phyloP scores from a whole-genome alignment of 139 green algal species.

The Zygnema cylindricum region DNA sequence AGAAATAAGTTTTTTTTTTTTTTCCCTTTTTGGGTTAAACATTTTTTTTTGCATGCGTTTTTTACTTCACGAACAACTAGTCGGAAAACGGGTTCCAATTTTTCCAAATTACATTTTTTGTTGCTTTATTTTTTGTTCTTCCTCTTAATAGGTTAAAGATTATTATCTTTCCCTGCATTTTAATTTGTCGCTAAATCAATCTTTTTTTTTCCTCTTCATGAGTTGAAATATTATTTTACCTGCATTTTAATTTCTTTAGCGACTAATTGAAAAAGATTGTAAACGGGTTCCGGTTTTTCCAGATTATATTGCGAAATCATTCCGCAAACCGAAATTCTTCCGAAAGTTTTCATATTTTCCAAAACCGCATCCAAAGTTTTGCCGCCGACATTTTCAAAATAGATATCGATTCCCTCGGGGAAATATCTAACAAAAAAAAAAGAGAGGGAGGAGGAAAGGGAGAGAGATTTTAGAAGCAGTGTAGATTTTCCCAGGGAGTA shows the following conservation, averaged over 20 bases:
- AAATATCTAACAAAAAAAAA: slow-evolving; percentile 11
- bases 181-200: too few relatives aligned
- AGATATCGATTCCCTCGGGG: slow-evolving; percentile 66
- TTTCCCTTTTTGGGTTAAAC: too few relatives aligned
- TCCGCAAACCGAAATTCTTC: slow-evolving; percentile 61
- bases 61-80: too few relatives aligned
- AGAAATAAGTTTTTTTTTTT: too few relatives aligned
- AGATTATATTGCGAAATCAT: slow-evolving; percentile 67
- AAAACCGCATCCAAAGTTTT: slow-evolving; percentile 61
- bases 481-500: not conserved
- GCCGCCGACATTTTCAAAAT: slow-evolving; percentile 70
- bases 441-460: not conserved
- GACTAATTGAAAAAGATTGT: slow-evolving; percentile 33
- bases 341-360: slow-evolving; percentile 26
- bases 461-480: not conserved
- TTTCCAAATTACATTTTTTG: too few relatives aligned
- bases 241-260: slow-evolving; percentile 46
- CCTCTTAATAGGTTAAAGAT: too few relatives aligned
- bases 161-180: too few relatives aligned
- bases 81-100: too few relatives aligned
- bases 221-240: too few relatives aligned
- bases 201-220: too few relatives aligned
- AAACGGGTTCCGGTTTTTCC: not conserved
- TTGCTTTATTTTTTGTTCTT: too few relatives aligned
- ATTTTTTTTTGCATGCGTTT: too few relatives aligned